phyloP scores from a whole-genome alignment of 768 basidiomycete genomes.

The Pleurotus djamor region DNA sequence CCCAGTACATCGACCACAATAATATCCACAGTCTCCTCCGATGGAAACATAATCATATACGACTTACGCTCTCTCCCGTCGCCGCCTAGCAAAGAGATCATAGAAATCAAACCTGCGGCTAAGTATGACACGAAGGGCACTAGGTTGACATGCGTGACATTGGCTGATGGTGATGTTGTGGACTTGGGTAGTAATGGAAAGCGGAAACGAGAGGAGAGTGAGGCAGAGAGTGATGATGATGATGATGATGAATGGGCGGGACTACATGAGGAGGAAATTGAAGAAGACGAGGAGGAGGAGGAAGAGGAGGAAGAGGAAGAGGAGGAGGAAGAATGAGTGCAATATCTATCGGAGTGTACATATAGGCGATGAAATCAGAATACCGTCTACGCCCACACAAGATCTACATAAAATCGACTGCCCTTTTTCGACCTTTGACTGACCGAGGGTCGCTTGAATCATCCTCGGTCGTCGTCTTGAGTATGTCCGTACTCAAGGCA shows the following conservation, averaged over 20 bases:
- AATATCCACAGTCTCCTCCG: constrained; percentile 82
- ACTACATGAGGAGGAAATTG: constrained; percentile 15
- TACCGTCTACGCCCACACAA: no score
- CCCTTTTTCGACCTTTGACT: constrained; percentile 59
- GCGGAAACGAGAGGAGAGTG: constrained; percentile 25
- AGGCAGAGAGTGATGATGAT: constrained; percentile 27
- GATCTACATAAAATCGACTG: constrained; percentile 70
- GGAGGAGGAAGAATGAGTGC: no score
- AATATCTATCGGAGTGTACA: no score
- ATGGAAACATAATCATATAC: constrained; percentile 80
- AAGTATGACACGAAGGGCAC: constrained; percentile 86
- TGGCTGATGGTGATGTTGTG: constrained; percentile 48
- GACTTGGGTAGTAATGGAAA: constrained; percentile 18
- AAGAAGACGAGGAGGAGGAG: constrained; percentile 25
- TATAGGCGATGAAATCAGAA: background rate
- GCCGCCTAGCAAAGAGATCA: constrained; percentile 12
- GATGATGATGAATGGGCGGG: constrained; percentile 20
- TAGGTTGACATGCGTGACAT: constrained; percentile 72
- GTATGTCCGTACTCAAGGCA: constrained; percentile 19
- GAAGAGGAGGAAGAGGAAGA: constrained; percentile 23
- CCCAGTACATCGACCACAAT: constrained; percentile 46
- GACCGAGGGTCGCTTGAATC: constrained; percentile 15
- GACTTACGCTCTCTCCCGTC: constrained; percentile 56
- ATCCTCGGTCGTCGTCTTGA: background rate
- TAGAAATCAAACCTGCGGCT: constrained; percentile 52